phyloP scores from a whole-genome alignment of 305 asterid species.

The Fraxinus platypoda region DNA sequence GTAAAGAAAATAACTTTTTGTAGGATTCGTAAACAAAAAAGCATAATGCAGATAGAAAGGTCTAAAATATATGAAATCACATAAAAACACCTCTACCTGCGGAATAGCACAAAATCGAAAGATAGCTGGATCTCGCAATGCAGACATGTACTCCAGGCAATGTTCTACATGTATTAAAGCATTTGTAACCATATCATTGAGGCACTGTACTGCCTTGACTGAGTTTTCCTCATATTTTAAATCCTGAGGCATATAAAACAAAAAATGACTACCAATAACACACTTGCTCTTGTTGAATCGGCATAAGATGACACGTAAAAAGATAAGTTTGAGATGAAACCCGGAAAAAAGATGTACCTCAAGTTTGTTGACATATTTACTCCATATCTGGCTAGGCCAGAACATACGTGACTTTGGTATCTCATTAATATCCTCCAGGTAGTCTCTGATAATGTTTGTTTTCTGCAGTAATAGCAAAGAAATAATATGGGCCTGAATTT shows the following conservation, averaged over 20 bases:
- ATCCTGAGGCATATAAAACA: slow-evolving; percentile 51
- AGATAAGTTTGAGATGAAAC: neutral
- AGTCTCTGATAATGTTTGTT: slow-evolving; percentile 90
- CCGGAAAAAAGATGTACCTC: slow-evolving; percentile 50
- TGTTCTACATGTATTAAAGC: slow-evolving; percentile 81
- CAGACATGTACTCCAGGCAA: slow-evolving; percentile 70
- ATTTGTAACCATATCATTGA: slow-evolving; percentile 96
- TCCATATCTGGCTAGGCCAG: slow-evolving; percentile 98
- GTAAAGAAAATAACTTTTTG: neutral
- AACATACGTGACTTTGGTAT: slow-evolving; percentile 97
- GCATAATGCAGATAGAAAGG: neutral
- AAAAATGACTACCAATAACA: neutral
- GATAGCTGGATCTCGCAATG: slow-evolving; percentile 73
- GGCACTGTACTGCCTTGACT: slow-evolving; percentile 89
- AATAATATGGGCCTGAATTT: slow-evolving; percentile 14
- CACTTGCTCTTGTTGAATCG: neutral
- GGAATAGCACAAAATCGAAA: slow-evolving; percentile 78
- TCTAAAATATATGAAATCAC: neutral
- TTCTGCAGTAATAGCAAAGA: slow-evolving; percentile 51
- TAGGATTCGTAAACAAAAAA: neutral
- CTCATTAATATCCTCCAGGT: slow-evolving; percentile 96
- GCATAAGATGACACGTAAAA: neutral
- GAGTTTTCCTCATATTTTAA: slow-evolving; percentile 86
- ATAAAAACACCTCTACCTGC: neutral
- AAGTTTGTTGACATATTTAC: slow-evolving; percentile 89